These are phyloP conservation scores for Colletotrichum sansevieriae DNA, from an alignment of 2,329 filamentous ascomycete species.

Conservation along the genomic window DNA sequence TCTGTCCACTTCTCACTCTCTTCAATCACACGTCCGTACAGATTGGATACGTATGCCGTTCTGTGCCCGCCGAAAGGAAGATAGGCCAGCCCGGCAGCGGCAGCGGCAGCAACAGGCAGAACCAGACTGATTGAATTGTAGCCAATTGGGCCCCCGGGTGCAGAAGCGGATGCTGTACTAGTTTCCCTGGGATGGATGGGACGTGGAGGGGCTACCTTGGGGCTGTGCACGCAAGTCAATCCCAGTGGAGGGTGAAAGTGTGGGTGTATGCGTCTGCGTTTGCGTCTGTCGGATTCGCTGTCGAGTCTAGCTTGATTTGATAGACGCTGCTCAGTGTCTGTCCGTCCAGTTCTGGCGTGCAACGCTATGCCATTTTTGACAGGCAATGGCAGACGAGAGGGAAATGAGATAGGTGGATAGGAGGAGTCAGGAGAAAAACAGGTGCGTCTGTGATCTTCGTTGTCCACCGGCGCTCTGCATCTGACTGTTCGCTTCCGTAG, in stretches of 20 bases:
- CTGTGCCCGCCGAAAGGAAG: constrained; percentile 31
- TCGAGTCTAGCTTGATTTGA: constrained; percentile 12
- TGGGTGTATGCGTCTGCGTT: background rate
- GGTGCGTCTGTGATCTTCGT: constrained; percentile 11
- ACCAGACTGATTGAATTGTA: constrained; percentile 22
- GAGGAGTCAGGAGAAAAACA: constrained; percentile 1
- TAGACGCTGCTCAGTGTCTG: constrained; percentile 26
- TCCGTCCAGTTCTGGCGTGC: constrained; percentile 29
- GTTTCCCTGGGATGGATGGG: constrained; percentile 26
- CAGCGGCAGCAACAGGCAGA: constrained; percentile 32
- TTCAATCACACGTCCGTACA: constrained; percentile 32
- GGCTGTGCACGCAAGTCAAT: constrained; percentile 40
- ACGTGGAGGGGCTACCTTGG: constrained; percentile 37
- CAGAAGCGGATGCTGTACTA: constrained; percentile 40
- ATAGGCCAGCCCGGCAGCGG: constrained; percentile 16
- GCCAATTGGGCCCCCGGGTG: constrained; percentile 27
- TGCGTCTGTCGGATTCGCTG: constrained; percentile 15
- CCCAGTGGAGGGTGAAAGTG: constrained; percentile 16
- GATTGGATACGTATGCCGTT: constrained; percentile 17
- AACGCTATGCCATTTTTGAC: constrained; percentile 39
- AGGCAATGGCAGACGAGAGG: constrained; percentile 22
- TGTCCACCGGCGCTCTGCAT: background rate
- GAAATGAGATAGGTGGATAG: background rate
- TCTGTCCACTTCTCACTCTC: constrained; percentile 38
- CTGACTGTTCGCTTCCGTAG: background rate